Conservation (phyloP, 31 red algal genomes). For the Asparagopsis taxiformis region DNA sequence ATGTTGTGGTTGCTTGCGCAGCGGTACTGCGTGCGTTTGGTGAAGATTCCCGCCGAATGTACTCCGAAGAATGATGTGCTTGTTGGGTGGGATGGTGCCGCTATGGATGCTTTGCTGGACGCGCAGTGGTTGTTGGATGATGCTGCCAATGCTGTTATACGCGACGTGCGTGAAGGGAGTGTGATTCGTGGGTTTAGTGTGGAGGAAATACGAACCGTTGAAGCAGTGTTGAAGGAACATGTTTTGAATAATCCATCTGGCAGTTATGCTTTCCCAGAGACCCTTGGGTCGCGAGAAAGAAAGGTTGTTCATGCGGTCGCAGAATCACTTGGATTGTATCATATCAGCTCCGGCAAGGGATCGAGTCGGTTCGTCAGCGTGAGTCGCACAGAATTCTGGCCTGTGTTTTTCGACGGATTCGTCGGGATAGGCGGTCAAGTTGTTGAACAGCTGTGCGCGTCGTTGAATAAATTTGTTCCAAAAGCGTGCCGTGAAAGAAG, state of each 20-base stretch:
- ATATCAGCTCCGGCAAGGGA: slow-evolving; percentile 38
- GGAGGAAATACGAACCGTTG: slow-evolving; percentile 25
- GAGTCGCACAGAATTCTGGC: slow-evolving; percentile 14
- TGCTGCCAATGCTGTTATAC: slow-evolving; percentile 6
- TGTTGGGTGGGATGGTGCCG: slow-evolving; percentile 44
- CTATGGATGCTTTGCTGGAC: no score
- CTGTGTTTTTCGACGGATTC: slow-evolving; percentile 49
- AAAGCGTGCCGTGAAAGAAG: slow-evolving; percentile 9
- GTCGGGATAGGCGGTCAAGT: slow-evolving; percentile 38
- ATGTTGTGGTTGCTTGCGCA: slow-evolving; percentile 14
- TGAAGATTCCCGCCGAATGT: slow-evolving; percentile 66
- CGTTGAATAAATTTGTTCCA: slow-evolving; percentile 14
- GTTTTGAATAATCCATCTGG: slow-evolving; percentile 25
- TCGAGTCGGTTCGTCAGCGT: slow-evolving; percentile 37
- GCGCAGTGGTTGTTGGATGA: slow-evolving; percentile 31
- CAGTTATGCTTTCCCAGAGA: slow-evolving; percentile 11
- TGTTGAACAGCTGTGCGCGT: slow-evolving; percentile 23
- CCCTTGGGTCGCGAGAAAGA: no score
- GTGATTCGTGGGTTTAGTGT: slow-evolving; percentile 28
- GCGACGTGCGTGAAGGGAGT: slow-evolving; percentile 27
- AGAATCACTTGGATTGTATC: slow-evolving; percentile 34
- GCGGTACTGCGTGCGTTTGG: slow-evolving; percentile 18
- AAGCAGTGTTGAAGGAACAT: slow-evolving; percentile 8
- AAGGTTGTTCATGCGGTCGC: no score
- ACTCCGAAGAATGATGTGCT: slow-evolving; percentile 85